Base-by-base conservation (phyloP, 78 protist species). In the Creolimax fragrantissima region DNA sequence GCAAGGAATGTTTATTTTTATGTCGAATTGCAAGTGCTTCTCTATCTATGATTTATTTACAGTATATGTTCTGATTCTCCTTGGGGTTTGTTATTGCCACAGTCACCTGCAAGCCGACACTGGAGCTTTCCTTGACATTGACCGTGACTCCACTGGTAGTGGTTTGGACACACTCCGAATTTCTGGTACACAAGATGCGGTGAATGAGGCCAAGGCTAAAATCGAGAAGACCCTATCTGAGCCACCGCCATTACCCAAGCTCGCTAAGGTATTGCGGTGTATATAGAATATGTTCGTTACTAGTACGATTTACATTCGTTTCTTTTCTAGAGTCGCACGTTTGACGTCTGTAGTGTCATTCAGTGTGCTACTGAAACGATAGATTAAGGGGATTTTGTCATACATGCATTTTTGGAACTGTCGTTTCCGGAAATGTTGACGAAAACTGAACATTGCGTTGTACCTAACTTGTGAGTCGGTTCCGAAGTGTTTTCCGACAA, bases 201-300 rank as follows among this genome's bases (percentile, higher is more conserved):
- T 83, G 41, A 24, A 83, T 35, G 42, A 6, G 7, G 86, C 86
- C 7, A 83, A 83, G 86, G 86, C 86, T 35, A 83, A 11, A 5
- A 24, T 83, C 7, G 86, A 83, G 86, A 83, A 83, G 86, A 35
- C 35, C 44, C 86, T 83, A 24, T 35, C 86, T 5, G 86, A 83
- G 86, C 86, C 86, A 36, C 86, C 86, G 37, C 86, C 86, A 5
- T 5, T 83, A 41, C 86, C 86, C 35, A 83, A 83, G 86, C 42
- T 83, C 35, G 5, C 42, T 41, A 83, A 83, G 86, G 86, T 83
- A 2, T 0, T 36, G 7, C 74, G 0, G 74, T 58, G 11, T 17
- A 24, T 58, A 24, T 58, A 58, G 11, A 24, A 24, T 58, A 32
- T 17, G 74, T 24, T 58, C 74, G 74, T 58, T 58, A 17, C 24